phyloP scores from a whole-genome alignment of 176 grass and related monocot genomes.

The Pharus latifolius region DNA sequence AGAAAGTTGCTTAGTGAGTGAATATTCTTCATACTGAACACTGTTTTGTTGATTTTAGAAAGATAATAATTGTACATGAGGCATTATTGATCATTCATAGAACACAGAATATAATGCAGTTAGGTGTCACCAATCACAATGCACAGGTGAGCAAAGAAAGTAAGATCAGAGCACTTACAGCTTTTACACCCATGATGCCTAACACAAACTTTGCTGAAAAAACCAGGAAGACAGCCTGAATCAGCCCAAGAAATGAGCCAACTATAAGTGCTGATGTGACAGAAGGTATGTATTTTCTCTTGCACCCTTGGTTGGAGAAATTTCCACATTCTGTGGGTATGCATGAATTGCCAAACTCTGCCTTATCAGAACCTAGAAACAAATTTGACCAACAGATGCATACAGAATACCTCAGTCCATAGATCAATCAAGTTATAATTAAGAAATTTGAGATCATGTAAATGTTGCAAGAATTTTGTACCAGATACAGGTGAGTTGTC shows the following conservation, averaged over 20 bases:
- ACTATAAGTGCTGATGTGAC: constrained; percentile 84
- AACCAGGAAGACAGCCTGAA: constrained; percentile 78
- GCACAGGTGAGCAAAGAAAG: neutral
- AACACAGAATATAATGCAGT: too few species aligned
- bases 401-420: neutral
- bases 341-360: constrained; percentile 22
- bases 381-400: neutral
- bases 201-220: constrained; percentile 60
- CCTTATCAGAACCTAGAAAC: constrained; percentile 44
- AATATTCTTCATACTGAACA: too few species aligned
- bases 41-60: too few species aligned
- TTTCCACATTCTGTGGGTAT: constrained; percentile 24
- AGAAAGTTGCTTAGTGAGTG: too few species aligned
- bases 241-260: constrained; percentile 66
- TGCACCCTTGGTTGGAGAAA: constrained; percentile 21
- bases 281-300: constrained; percentile 83
- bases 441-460: neutral
- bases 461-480: constrained; percentile 17
- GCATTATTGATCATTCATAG: too few species aligned
- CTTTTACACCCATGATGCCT: constrained; percentile 72
- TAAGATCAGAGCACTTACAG: constrained; percentile 33
- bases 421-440: neutral
- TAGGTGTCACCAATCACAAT: too few species aligned
- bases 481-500: constrained; percentile 10
- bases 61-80: too few species aligned